Evolutionary conservation across 495 filamentous ascomycete genomes (phyloP).

Genomic region (Beverwykella pulmonaria): DNA sequence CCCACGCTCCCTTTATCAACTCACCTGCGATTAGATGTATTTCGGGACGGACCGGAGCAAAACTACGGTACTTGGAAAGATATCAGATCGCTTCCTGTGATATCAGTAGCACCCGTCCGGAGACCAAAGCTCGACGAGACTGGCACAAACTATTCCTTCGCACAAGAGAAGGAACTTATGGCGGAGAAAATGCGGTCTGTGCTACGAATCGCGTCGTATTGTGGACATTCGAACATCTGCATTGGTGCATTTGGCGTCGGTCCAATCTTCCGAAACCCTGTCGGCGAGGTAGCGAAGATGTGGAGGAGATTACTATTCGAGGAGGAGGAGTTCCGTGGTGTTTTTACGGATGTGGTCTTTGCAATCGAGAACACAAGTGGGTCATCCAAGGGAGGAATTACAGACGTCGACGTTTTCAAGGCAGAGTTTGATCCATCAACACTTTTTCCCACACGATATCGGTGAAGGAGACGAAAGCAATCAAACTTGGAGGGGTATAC

Average conservation of each 20-base stretch:
- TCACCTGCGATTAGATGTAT: slow-evolving; percentile 50
- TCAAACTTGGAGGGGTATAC: background rate
- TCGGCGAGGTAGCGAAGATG: slow-evolving; percentile 65
- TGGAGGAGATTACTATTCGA: slow-evolving; percentile 69
- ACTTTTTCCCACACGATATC: slow-evolving; percentile 39
- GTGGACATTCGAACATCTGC: slow-evolving; percentile 61
- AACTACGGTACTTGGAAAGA: slow-evolving; percentile 51
- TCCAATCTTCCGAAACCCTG: slow-evolving; percentile 69
- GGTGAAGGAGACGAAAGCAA: slow-evolving; percentile 3
- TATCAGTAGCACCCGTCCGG: slow-evolving; percentile 69
- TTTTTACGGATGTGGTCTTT: slow-evolving; percentile 70
- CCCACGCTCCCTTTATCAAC: background rate
- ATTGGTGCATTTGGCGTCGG: slow-evolving; percentile 74
- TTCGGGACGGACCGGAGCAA: slow-evolving; percentile 55
- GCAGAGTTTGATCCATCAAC: slow-evolving; percentile 49
- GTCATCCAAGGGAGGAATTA: slow-evolving; percentile 38
- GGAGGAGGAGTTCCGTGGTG: slow-evolving; percentile 67
- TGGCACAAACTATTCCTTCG: slow-evolving; percentile 69
- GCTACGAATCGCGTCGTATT: slow-evolving; percentile 66
- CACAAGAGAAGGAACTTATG: slow-evolving; percentile 67
- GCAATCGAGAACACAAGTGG: slow-evolving; percentile 57
- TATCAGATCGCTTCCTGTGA: slow-evolving; percentile 60
- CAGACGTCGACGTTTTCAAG: slow-evolving; percentile 49
- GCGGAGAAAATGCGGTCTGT: slow-evolving; percentile 70
- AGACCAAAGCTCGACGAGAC: slow-evolving; percentile 69